A percentile compares a stretch with the other conserved stretches of the same genome.
Conservation (phyloP, 1,284 basidiomycete species). For the Cryptococcus deneoformans region DNA sequence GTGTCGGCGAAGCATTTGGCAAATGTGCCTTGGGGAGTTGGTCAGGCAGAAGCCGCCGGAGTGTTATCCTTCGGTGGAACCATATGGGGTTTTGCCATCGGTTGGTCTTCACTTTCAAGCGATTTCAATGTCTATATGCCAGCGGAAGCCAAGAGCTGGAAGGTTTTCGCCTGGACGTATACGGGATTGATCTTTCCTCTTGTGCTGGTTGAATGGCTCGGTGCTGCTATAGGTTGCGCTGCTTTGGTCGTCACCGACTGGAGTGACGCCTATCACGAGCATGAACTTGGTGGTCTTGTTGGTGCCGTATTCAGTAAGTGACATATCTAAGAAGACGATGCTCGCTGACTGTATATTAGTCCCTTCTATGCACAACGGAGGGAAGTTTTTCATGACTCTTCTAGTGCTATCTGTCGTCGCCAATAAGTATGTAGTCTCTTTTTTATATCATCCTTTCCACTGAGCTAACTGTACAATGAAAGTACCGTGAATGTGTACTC, state of each 20-base stretch:
- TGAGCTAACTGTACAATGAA: slow-evolving; percentile 22
- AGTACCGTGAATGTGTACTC: slow-evolving; percentile 48
- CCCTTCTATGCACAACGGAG: slow-evolving; percentile 33
- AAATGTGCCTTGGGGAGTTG: slow-evolving; percentile 31
- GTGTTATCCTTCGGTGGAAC: slow-evolving; percentile 45
- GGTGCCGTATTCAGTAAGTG: slow-evolving; percentile 32
- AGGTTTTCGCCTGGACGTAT: slow-evolving; percentile 47
- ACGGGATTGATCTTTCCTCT: slow-evolving; percentile 46
- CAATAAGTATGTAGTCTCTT: slow-evolving; percentile 22
- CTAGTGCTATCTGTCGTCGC: slow-evolving; percentile 46
- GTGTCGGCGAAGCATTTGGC: slow-evolving; percentile 34
- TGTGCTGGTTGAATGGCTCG: slow-evolving; percentile 45
- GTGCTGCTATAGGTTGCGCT: slow-evolving; percentile 43
- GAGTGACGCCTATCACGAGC: slow-evolving; percentile 23
- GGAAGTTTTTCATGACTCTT: slow-evolving; percentile 41
- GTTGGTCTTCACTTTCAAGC: slow-evolving; percentile 47
- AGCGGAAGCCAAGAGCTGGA: slow-evolving; percentile 35
- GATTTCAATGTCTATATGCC: slow-evolving; percentile 52
- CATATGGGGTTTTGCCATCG: slow-evolving; percentile 35
- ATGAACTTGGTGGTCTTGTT: slow-evolving; percentile 48
- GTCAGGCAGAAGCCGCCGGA: slow-evolving; percentile 36
- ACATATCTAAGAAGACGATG: neutral
- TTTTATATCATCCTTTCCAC: neutral
- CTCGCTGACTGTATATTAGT: slow-evolving; percentile 9
- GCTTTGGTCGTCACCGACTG: slow-evolving; percentile 30